These are phyloP conservation scores for Cornus florida DNA, from an alignment of 148 eudicot species.

Conservation along the genomic window DNA sequence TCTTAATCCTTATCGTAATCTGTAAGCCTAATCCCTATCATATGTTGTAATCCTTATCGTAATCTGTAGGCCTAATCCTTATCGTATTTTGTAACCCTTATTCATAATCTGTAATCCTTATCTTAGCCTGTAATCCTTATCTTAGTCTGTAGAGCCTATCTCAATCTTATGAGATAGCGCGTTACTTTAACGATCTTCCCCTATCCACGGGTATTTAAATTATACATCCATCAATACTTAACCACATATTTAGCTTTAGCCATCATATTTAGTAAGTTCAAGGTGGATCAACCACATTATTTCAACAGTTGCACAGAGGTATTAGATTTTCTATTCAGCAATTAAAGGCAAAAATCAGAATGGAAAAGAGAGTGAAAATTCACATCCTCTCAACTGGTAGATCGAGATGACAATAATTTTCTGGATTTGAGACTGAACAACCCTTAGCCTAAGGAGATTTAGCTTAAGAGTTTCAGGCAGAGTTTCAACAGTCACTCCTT, in stretches of 20 bases:
- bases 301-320: neutral
- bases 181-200: no score
- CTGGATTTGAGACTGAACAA: constrained; percentile 47
- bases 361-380: neutral
- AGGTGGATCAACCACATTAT: neutral
- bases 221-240: no score
- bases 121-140: no score
- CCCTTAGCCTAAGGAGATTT: constrained; percentile 46
- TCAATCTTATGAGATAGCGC: no score
- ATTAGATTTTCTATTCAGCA: neutral
- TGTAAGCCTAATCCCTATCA: no score
- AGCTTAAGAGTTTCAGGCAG: constrained; percentile 56
- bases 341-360: neutral
- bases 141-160: no score
- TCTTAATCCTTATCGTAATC: no score
- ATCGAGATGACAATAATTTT: constrained; percentile 49
- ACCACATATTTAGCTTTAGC: neutral
- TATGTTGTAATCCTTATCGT: no score
- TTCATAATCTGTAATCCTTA: no score
- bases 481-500: constrained; percentile 39
- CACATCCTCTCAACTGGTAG: constrained; percentile 41
- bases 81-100: no score
- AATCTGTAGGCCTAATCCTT: no score
- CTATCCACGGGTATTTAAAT: no score
- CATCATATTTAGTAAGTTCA: neutral